A percentile compares a stretch with the other conserved stretches of the same genome.
Evolutionary conservation across 208 protist genomes (phyloP).

Genomic region (Acanthamoeba rhysodes): DNA sequence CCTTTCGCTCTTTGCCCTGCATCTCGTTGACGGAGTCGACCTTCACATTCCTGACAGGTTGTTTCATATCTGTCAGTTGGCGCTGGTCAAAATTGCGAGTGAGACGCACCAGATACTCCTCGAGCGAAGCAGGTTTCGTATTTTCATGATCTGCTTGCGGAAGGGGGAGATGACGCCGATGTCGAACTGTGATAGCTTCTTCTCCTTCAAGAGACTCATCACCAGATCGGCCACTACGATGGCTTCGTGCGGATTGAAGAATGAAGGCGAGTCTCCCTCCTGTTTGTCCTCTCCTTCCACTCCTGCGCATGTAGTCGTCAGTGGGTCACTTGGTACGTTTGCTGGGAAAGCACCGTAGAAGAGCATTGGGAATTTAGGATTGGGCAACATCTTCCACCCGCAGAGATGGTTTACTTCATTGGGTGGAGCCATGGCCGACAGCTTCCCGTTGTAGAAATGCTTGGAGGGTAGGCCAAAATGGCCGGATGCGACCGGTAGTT

Average conservation of each 20-base stretch:
- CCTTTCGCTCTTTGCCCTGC: neutral
- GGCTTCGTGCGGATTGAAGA: constrained; percentile 15
- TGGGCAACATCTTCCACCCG: neutral
- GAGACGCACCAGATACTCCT: neutral
- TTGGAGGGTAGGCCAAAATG: neutral
- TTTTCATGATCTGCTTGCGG: neutral
- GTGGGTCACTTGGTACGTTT: neutral
- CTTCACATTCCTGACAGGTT: neutral
- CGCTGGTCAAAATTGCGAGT: no score
- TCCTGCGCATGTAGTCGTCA: neutral
- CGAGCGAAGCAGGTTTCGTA: neutral
- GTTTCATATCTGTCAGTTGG: no score
- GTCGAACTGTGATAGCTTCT: neutral
- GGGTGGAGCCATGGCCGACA: neutral
- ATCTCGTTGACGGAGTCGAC: neutral
- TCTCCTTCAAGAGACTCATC: neutral
- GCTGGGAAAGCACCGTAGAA: neutral
- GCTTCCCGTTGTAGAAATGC: neutral
- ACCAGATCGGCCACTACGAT: neutral
- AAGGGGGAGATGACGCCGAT: constrained; percentile 20
- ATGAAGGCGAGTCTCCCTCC: constrained; percentile 24
- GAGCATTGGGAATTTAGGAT: neutral
- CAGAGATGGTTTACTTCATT: neutral
- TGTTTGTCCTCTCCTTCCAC: constrained; percentile 9
- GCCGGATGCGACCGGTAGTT: constrained; percentile 29